Evolutionary conservation across 345 rosid species (phyloP).

Genomic region (Bruguiera gymnorhiza): DNA sequence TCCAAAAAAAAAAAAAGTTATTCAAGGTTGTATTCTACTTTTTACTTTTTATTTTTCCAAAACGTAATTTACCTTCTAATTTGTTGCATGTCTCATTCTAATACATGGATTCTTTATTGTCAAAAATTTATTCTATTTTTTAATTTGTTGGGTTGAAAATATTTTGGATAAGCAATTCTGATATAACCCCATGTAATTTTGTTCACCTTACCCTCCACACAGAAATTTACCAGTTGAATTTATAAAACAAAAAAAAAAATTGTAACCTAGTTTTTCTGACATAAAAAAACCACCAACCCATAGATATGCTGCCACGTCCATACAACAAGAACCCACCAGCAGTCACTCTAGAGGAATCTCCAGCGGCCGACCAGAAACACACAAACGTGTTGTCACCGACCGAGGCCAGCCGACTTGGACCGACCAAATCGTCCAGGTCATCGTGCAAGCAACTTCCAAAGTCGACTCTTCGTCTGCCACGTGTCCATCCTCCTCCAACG

Average conservation of each 20-base stretch:
- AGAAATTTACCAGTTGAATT: neutral
- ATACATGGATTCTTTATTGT: too few species aligned
- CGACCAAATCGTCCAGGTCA: constrained; percentile 23
- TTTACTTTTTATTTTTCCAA: too few species aligned
- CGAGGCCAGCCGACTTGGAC: constrained; percentile 27
- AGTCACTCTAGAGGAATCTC: neutral
- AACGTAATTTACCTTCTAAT: too few species aligned
- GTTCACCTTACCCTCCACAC: too few species aligned
- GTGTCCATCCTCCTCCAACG: constrained; percentile 20
- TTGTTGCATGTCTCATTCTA: too few species aligned
- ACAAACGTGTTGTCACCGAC: constrained; percentile 24
- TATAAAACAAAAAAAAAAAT: neutral
- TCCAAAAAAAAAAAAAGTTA: too few species aligned
- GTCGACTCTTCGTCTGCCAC: constrained; percentile 6
- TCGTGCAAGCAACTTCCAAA: neutral
- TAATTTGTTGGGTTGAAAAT: too few species aligned
- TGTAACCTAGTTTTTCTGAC: too few species aligned
- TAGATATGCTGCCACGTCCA: neutral
- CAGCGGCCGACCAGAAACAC: neutral
- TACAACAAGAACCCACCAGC: neutral
- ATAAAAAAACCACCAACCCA: neutral
- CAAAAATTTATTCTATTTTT: too few species aligned
- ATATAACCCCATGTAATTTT: too few species aligned
- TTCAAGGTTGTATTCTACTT: too few species aligned
- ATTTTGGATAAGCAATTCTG: too few species aligned